These are phyloP conservation scores for Tricholoma furcatifolium DNA, from an alignment of 768 basidiomycete genomes.

Conservation along the genomic window DNA sequence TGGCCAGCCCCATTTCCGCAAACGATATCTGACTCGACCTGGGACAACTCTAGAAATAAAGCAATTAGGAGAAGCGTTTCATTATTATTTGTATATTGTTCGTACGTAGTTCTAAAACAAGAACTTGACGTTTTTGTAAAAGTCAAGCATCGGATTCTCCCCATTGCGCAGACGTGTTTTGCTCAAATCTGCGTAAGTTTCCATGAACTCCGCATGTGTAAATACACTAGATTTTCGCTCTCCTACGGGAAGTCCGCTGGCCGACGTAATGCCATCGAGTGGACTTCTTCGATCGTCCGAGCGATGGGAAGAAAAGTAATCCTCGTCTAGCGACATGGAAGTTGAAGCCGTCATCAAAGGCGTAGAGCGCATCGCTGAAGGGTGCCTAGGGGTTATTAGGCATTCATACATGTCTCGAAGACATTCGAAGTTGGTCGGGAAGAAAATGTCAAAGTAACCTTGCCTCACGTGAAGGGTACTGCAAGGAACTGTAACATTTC, in stretches of 20 bases:
- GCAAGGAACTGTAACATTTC: conserved; percentile 83
- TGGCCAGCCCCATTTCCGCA: conserved; percentile 87
- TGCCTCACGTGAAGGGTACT: conserved; percentile 89
- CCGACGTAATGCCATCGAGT: conserved; percentile 67
- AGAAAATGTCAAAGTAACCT: conserved; percentile 98
- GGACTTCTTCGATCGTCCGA: conserved; percentile 58
- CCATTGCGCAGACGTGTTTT: conserved; percentile 75
- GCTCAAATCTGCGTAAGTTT: conserved; percentile 75
- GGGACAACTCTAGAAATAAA: conserved; percentile 63
- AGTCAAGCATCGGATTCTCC: conserved; percentile 86
- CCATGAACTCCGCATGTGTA: conserved; percentile 86
- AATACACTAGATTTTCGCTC: conserved; percentile 83
- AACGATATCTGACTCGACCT: conserved; percentile 57
- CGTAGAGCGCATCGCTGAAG: conserved; percentile 40
- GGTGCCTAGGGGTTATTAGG: conserved; percentile 61
- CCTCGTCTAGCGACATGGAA: conserved; percentile 49
- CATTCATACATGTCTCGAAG: conserved; percentile 91
- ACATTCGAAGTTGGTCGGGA: conserved; percentile 87
- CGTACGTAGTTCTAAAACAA: conserved; percentile 64
- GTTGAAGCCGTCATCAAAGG: conserved; percentile 52
- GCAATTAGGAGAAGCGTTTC: conserved; percentile 76
- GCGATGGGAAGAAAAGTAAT: conserved; percentile 72
- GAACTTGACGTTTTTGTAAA: conserved; percentile 93
- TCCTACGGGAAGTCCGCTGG: conserved; percentile 76
- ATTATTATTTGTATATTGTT: conserved; percentile 75